A percentile compares a stretch with the other conserved stretches of the same genome.
Conservation (phyloP, 75 land plant species). For the Sequoia sempervirens region DNA sequence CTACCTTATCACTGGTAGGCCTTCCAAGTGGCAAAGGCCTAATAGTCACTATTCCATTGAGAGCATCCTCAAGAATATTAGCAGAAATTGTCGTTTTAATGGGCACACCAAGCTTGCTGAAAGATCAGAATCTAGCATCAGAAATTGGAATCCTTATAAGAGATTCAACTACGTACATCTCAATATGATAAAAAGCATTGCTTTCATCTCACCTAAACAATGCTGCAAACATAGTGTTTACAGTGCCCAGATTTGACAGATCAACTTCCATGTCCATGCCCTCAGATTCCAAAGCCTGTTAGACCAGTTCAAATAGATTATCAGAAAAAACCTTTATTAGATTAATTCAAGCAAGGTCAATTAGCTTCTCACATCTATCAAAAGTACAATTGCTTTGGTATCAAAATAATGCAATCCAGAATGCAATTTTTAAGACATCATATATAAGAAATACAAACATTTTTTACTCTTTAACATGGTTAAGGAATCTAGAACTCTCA, state of each 20-base stretch:
- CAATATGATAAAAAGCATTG: background rate
- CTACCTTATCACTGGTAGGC: slow-evolving; percentile 84
- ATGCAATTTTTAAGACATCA: background rate
- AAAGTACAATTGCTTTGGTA: background rate
- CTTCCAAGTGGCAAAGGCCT: slow-evolving; percentile 95
- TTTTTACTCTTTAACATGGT: background rate
- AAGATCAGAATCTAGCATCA: slow-evolving; percentile 1
- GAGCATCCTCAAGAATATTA: slow-evolving; percentile 90
- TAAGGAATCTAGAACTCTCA: no score
- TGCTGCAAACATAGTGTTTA: slow-evolving; percentile 98
- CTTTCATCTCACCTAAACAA: slow-evolving; percentile 68
- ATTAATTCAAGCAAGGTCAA: background rate
- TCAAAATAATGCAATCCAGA: background rate
- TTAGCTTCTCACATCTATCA: background rate
- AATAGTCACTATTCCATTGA: slow-evolving; percentile 88
- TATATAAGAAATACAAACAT: background rate
- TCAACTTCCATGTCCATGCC: slow-evolving; percentile 98
- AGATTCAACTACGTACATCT: slow-evolving; percentile 2
- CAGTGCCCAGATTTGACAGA: slow-evolving; percentile 93
- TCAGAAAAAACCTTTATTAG: background rate
- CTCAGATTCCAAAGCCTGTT: slow-evolving; percentile 83
- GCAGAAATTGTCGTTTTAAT: slow-evolving; percentile 96
- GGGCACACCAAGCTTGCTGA: slow-evolving; percentile 97
- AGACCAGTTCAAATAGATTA: background rate
- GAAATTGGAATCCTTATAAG: background rate